phyloP scores from a whole-genome alignment of 768 basidiomycete species.

The Mycena floridula region DNA sequence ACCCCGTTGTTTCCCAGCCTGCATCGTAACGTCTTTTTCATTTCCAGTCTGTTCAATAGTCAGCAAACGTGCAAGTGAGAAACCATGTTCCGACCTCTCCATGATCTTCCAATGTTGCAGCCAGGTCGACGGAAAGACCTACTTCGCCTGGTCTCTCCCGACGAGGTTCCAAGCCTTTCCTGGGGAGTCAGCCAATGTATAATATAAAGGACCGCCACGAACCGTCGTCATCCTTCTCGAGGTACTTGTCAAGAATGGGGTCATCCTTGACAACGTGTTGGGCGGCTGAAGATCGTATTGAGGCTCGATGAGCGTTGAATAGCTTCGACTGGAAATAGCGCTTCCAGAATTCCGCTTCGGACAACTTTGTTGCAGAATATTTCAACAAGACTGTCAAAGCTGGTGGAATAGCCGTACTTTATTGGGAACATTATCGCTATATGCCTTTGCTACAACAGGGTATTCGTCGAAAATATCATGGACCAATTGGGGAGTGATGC shows the following conservation, averaged over 20 bases:
- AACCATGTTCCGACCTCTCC: constrained; percentile 49
- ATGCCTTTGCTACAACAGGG: constrained; percentile 89
- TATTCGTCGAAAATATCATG: constrained; percentile 98
- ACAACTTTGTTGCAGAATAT: constrained; percentile 46
- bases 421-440: constrained; percentile 85
- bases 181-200: neutral
- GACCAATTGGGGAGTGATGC: constrained; percentile 86
- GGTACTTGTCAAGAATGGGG: constrained; percentile 89
- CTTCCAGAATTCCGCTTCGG: constrained; percentile 92
- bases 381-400: neutral
- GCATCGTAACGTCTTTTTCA: constrained; percentile 90
- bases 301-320: constrained; percentile 92
- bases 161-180: constrained; percentile 71
- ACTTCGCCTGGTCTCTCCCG: constrained; percentile 58
- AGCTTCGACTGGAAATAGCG: constrained; percentile 95
- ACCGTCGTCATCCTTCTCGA: constrained; percentile 97
- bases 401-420: constrained; percentile 44
- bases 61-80: neutral
- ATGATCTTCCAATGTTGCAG: constrained; percentile 88
- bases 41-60: constrained; percentile 68
- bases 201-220: constrained; percentile 13
- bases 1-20: constrained; percentile 81
- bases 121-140: constrained; percentile 78
- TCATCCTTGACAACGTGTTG: constrained; percentile 88
- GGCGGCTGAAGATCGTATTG: constrained; percentile 78